These are phyloP conservation scores for Monosporascus ibericus DNA, from an alignment of 2,329 filamentous ascomycete genomes.

Conservation along the genomic window DNA sequence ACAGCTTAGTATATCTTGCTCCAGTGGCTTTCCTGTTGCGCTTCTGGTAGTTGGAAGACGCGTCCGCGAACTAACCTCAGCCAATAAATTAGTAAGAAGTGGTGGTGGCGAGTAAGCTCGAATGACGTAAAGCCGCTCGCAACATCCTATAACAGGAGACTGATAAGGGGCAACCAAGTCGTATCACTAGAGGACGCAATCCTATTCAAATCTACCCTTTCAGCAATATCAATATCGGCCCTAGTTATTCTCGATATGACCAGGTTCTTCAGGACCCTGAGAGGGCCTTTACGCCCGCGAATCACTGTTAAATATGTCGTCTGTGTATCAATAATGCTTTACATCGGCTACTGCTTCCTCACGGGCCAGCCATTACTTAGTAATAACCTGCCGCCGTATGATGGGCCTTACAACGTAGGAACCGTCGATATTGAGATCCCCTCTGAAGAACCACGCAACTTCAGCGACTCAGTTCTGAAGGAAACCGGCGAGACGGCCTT, in stretches of 20 bases:
- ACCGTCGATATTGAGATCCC: conserved; percentile 39
- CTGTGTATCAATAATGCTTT: conserved; percentile 22
- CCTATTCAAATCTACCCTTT: too few species aligned
- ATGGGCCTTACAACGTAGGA: conserved; percentile 39
- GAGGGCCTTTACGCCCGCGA: not conserved
- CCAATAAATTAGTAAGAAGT: too few species aligned
- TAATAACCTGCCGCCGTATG: conserved; percentile 36
- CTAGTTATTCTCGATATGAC: not conserved
- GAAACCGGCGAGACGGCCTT: conserved; percentile 33
- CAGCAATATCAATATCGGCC: too few species aligned
- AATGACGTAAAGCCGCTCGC: too few species aligned
- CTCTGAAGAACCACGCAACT: conserved; percentile 17
- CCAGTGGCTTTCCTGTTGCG: too few species aligned
- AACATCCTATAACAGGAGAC: too few species aligned
- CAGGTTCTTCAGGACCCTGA: not conserved
- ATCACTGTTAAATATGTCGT: conserved; percentile 20
- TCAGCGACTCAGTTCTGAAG: conserved; percentile 33
- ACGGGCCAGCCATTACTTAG: conserved; percentile 37
- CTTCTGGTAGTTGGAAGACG: too few species aligned
- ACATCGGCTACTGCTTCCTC: conserved; percentile 34
- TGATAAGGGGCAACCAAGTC: too few species aligned
- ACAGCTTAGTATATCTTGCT: too few species aligned
- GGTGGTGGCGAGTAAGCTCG: too few species aligned
- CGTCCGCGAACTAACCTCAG: too few species aligned
- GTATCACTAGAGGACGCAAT: too few species aligned